Percentiles rank a stretch among this genome's conserved stretches.
Evolutionary conservation across 495 filamentous ascomycete genomes (phyloP).

Genomic region (Copromyces sp.): DNA sequence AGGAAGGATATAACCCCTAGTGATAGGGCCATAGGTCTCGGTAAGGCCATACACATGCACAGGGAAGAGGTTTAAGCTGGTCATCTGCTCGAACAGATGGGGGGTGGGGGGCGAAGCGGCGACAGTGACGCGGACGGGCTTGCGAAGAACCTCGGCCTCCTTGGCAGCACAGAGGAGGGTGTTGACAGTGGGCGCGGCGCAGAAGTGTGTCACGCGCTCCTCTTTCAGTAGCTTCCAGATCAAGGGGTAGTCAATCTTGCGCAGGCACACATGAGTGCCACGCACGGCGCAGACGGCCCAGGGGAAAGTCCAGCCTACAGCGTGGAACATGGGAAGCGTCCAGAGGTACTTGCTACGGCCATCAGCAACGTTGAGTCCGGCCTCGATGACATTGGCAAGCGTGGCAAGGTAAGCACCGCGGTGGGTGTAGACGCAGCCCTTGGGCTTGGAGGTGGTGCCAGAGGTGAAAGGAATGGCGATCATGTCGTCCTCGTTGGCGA

Average conservation of each 20-base stretch:
- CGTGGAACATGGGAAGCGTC: conserved; percentile 93
- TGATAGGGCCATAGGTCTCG: conserved; percentile 94
- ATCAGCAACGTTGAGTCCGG: conserved; percentile 59
- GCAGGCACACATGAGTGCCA: conserved; percentile 87
- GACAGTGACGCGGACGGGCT: conserved; percentile 78
- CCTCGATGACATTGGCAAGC: conserved; percentile 79
- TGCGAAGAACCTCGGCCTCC: conserved; percentile 56
- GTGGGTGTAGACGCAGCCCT: conserved; percentile 90
- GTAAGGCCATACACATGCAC: conserved; percentile 95
- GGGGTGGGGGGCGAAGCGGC: conserved; percentile 84
- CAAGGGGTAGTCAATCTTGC: conserved; percentile 87
- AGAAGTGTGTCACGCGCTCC: conserved; percentile 86
- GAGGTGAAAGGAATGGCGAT: conserved; percentile 81
- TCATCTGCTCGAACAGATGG: conserved; percentile 87
- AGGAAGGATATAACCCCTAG: conserved; percentile 80
- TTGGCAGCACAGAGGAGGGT: conserved; percentile 73
- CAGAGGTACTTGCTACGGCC: conserved; percentile 76
- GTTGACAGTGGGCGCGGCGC: conserved; percentile 93
- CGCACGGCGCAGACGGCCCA: conserved; percentile 88
- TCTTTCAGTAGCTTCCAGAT: conserved; percentile 83
- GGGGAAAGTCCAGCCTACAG: conserved; percentile 77
- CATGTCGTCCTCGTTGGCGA: conserved; percentile 62
- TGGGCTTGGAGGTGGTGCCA: conserved; percentile 85
- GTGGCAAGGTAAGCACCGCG: conserved; percentile 78
- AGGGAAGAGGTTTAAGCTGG: conserved; percentile 69